Percentiles rank a stretch among this genome's conserved stretches.
Conservation (phyloP, 2,329 filamentous ascomycete species). For the Neofusicoccum cordaticola region DNA sequence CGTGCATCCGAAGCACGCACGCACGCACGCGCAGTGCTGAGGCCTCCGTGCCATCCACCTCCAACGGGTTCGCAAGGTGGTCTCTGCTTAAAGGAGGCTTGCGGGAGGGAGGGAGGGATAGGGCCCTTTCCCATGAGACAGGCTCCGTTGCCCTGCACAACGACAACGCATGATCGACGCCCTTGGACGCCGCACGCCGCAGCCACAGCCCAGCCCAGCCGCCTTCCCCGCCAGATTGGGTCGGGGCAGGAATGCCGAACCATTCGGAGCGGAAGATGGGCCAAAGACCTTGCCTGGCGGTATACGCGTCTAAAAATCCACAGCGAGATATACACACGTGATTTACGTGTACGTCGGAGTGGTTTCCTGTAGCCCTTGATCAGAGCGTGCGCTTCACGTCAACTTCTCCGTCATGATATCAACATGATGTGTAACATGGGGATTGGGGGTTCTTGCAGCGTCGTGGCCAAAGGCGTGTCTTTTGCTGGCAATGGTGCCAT, state of each 20-base stretch:
- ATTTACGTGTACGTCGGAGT: too few species aligned
- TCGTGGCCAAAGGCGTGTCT: too few species aligned
- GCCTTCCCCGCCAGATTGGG: background rate
- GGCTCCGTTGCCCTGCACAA: background rate
- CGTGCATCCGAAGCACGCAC: background rate
- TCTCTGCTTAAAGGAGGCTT: background rate
- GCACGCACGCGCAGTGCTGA: background rate
- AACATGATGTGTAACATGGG: too few species aligned
- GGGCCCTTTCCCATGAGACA: background rate
- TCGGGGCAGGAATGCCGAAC: background rate
- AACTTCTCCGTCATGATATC: too few species aligned
- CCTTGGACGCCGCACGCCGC: background rate
- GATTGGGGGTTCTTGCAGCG: too few species aligned
- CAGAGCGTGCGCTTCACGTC: too few species aligned
- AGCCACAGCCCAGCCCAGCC: background rate
- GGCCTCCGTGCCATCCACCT: background rate
- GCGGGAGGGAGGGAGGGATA: background rate
- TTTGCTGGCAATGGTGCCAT: too few species aligned
- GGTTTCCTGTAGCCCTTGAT: too few species aligned
- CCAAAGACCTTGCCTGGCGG: too few species aligned
- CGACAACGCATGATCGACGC: background rate
- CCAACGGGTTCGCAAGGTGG: background rate
- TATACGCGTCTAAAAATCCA: too few species aligned
- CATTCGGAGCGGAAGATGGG: background rate
- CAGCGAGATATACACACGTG: too few species aligned